phyloP scores from a whole-genome alignment of 805 yeast species.

The Maudiozyma serrabonitensis region DNA sequence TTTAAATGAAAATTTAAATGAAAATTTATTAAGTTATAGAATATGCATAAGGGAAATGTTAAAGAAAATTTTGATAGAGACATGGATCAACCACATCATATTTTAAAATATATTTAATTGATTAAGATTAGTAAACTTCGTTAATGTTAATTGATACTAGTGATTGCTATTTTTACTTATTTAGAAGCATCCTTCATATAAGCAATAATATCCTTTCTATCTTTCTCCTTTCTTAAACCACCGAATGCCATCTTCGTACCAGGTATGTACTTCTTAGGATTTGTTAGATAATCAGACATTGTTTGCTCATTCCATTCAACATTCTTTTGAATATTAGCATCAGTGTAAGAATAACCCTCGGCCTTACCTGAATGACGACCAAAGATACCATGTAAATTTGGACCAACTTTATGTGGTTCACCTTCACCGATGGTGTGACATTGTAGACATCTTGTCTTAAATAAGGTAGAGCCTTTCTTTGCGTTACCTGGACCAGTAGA shows the following conservation, averaged over 20 bases:
- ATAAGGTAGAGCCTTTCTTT: slow-evolving; percentile 94
- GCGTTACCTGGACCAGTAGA: slow-evolving; percentile 27
- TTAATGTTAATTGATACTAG: not conserved
- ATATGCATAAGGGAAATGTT: not conserved
- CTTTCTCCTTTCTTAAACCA: slow-evolving; percentile 98
- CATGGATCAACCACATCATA: not conserved
- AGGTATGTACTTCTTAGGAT: slow-evolving; percentile 99
- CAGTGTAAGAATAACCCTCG: slow-evolving; percentile 91
- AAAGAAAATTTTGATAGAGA: not conserved
- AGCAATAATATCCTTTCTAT: slow-evolving; percentile 92
- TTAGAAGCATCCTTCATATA: slow-evolving; percentile 56
- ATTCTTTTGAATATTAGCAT: slow-evolving; percentile 95
- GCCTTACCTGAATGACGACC: slow-evolving; percentile 91
- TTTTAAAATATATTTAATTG: not conserved
- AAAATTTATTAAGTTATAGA: not conserved
- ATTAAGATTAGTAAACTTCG: not conserved
- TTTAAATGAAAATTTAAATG: not conserved
- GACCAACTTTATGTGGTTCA: slow-evolving; percentile 98
- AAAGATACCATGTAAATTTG: slow-evolving; percentile 90
- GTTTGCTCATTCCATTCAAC: slow-evolving; percentile 80
- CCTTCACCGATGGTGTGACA: slow-evolving; percentile 96
- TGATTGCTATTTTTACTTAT: slow-evolving; percentile 22
- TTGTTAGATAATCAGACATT: slow-evolving; percentile 91
- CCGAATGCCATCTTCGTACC: slow-evolving; percentile 99
- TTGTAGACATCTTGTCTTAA: slow-evolving; percentile 98